phyloP scores from a whole-genome alignment of 129 eudicot genomes.

The Flaveria trinervia region DNA sequence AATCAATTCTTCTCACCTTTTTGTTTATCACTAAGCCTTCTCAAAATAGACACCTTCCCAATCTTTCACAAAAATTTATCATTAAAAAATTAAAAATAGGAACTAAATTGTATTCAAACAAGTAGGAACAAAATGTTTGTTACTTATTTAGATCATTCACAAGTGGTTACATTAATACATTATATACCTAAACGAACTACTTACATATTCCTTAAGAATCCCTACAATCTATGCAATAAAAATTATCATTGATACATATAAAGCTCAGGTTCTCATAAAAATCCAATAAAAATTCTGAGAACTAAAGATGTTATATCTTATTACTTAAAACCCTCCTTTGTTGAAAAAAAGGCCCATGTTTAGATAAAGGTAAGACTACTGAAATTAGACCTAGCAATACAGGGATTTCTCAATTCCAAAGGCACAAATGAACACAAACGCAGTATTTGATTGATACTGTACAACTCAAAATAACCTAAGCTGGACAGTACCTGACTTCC shows the following conservation, averaged over 20 bases:
- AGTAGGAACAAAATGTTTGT: background rate
- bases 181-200: background rate
- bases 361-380: background rate
- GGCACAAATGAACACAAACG: background rate
- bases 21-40: background rate
- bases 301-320: background rate
- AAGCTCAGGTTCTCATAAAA: background rate
- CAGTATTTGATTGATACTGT: background rate
- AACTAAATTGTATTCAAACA: too few relatives aligned
- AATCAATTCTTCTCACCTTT: background rate
- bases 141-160: background rate
- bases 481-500: slow-evolving; percentile 47
- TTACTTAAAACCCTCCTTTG: background rate
- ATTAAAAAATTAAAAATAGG: too few relatives aligned
- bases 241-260: background rate
- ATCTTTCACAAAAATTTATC: too few relatives aligned
- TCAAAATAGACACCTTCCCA: too few relatives aligned
- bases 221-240: background rate
- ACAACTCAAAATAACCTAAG: background rate
- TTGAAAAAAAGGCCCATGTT: background rate
- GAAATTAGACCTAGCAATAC: background rate
- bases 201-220: background rate
- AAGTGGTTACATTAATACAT: too few relatives aligned
- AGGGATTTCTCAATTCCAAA: background rate
- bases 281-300: background rate